Base-by-base conservation (phyloP, 1,284 basidiomycete genomes). In the Farysia itapuensis region DNA sequence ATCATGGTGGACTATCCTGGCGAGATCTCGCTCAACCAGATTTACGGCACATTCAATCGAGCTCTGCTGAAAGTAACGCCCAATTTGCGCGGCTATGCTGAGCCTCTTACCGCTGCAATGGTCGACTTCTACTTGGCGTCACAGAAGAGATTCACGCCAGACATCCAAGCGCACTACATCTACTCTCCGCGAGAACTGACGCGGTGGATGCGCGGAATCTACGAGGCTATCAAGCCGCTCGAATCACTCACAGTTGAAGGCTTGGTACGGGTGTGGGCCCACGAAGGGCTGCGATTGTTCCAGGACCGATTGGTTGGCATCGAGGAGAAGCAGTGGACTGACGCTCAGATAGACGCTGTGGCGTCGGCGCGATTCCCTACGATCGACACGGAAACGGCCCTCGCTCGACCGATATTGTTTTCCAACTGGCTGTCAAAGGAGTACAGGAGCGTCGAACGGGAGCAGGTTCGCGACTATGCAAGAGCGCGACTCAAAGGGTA, bases 1-100 rank as follows among this genome's bases (percentile, higher is more conserved):
- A 85, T 99, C 74, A 97, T 98, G 94, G 95, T 99, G 44, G 95
- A 98, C 77, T 98, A 99, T 77, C 95, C 95, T 8, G 95, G 94
- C 48, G 90, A 95, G 77, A 81, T 93, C 12, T 98, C 95, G 8
- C 82, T 99, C 75, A 95, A 93, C 72, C 96, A 98, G 77, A 98
- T 99, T 67, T 99, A 98, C 78, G 90, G 92, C 15, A 98, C 94
- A n/a, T 98, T 98, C 80, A 93, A 90, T 74, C 86, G 95, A 42
- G 95, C 92, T 13, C 81, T 94, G 24, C 86, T 99, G 74, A 99
- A 98, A 79, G 91, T 96, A 45, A 82, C 95, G 6, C 95, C 95
- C 20, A 91, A 88, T 61, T 82, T 99, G 32, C 86, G 93, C 18
- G 88, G 91, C 18, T 95, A 93, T 75, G 85, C 93, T 2, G 91